Evolutionary conservation across 257 asterid species (phyloP), one percentile per base, ranked within the genome.

Genomic region (Solanum medicagineum): DNA sequence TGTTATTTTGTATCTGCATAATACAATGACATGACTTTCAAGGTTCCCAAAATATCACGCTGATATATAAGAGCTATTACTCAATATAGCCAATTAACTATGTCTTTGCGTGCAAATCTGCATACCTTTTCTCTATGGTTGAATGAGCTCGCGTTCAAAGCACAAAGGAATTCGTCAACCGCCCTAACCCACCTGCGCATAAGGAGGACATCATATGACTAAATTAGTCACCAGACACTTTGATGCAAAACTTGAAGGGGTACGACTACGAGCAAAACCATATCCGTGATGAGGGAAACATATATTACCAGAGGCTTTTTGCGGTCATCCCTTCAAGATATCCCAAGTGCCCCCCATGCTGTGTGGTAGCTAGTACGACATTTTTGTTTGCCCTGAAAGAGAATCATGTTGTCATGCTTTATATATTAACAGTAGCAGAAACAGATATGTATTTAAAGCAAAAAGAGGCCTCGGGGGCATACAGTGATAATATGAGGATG

Each of bases 301-400:
- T 42, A 77, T 51, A 56, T 89, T 87, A 94, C 98, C 98, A 95
- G 86, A 92, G 85, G 87, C 86, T 90, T 84, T 68, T 91, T 56
- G 96, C 98, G 83, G 94, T 81, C 22, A 93, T 81, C 81, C 98
- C 98, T 92, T 94, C 98, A 87, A 91, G 94, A 85, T 87, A 92
- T 45, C 96, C 98, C 65, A 95, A 86, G 87, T 95, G 98, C 68
- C 98, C 96, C 86, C 98, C 98, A 81, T 94, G 98, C 84, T 89
- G 88, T 26, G 98, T 95, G 32, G 95, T 92, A 51, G 94, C 98
- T 89, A 95, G 89, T 86, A 95, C 85, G 45, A 95, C 88, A 85
- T 94, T 95, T 81, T 88, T 80, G 87, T 93, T 95, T 82, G 86
- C 90, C 96, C 98, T 95, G 89, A 68, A 88, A 42, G 68, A 84